Evolutionary conservation across 352 stramenopile genomes (phyloP), one percentile per base, ranked within the genome.

Genomic region (Phytophthora multivora): DNA sequence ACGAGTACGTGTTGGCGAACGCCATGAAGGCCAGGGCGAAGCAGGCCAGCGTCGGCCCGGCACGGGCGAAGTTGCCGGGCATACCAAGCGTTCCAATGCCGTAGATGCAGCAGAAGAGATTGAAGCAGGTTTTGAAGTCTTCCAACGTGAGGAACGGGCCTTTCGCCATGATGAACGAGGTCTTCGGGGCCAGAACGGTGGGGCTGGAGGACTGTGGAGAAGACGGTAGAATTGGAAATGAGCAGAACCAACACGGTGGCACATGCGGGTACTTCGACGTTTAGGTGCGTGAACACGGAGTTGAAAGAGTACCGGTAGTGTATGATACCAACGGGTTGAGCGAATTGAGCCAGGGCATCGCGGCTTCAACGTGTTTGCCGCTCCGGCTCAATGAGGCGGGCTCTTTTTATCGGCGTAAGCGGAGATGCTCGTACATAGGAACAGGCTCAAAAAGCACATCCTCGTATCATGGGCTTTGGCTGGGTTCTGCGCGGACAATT

Each of bases 61-160:
- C 77, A 6, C 79, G 80, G 10, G 80, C 73, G 54, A 86, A 90
- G 71, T 90, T 90, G 15, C 66, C 77, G 0, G 80, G 78, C 75
- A 90, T 88, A 53, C 80, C 78, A 46, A 90, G 77, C 21, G 80
- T 88, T 23, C 80, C 80, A 48, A 90, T 81, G 48, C 80, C 80
- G 63, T 82, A 89, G 53, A 89, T 80, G 13, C 70, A 75, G 55
- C 80, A 89, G 59, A 80, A 82, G 62, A 87, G 73, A 53, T 81
- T 86, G 73, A 84, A 84, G 6, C 75, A 65, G 18, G 63, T 55
- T 55, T 87, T 89, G 55, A 67, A 57, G 43, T 89, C 77, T 59
- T 89, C 79, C 8, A 63, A 8, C 23, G 73, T 86, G 62, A 86
- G 77, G 51, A 79, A 78, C 5, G 60, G 51, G 4, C 64, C 63